Percentiles rank a stretch among this genome's conserved stretches.
phyloP scores from a whole-genome alignment of 2,329 filamentous ascomycete species.

The Curvularia spicifera region DNA sequence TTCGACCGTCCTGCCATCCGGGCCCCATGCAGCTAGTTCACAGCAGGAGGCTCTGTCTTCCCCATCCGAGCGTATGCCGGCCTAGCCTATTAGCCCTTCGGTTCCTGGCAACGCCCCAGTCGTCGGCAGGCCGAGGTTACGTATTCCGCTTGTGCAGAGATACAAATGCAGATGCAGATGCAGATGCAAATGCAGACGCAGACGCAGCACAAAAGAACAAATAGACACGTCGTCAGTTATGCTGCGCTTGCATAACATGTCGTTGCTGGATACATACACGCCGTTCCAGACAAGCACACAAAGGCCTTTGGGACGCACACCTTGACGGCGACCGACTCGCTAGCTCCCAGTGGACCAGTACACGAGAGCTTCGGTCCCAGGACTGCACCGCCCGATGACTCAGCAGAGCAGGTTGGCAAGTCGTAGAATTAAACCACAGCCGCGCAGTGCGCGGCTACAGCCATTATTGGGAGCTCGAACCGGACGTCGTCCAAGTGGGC shows the following conservation, averaged over 20 bases:
- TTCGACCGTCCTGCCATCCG: conserved; percentile 1
- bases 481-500: conserved; percentile 19
- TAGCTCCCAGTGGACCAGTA: conserved; percentile 24
- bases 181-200: conserved; percentile 5
- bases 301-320: too few relatives aligned
- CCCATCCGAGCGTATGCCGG: conserved; percentile 41
- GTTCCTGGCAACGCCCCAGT: conserved; percentile 33
- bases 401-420: background rate
- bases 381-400: conserved; percentile 1
- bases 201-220: conserved; percentile 10
- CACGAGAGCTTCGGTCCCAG: conserved; percentile 17
- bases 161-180: too few relatives aligned
- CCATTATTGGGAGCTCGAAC: conserved; percentile 16
- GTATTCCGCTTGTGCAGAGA: background rate
- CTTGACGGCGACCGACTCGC: background rate
- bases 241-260: conserved; percentile 13
- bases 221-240: background rate
- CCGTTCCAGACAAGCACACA: too few relatives aligned
- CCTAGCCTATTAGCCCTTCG: conserved; percentile 15
- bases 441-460: conserved; percentile 43
- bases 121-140: conserved; percentile 13
- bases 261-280: background rate
- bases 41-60: conserved; percentile 42
- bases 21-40: conserved; percentile 21
- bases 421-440: conserved; percentile 20